Conservation (phyloP, 2,329 filamentous ascomycete species). For the Aspergillus neoniger region DNA sequence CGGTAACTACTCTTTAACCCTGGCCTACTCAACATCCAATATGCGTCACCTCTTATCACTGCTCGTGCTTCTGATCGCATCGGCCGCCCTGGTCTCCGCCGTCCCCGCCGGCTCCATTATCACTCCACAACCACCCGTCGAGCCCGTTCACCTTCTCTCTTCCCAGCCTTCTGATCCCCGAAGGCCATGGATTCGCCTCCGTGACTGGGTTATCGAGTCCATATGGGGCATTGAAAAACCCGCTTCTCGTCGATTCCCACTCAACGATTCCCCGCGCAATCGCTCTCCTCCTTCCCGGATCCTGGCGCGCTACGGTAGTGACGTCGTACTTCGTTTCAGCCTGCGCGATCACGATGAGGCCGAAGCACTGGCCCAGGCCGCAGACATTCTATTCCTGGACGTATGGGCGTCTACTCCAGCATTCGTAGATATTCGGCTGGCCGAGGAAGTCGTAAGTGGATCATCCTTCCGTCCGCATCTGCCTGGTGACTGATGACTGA, state of each 20-base stretch:
- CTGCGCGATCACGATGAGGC: conserved; percentile 70
- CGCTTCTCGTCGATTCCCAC: conserved; percentile 24
- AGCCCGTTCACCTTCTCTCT: conserved; percentile 31
- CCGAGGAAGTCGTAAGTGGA: conserved; percentile 67
- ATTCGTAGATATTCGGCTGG: conserved; percentile 81
- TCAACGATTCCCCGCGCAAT: conserved; percentile 18
- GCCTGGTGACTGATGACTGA: background rate
- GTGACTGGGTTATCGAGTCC: conserved; percentile 46
- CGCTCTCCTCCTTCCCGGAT: conserved; percentile 39
- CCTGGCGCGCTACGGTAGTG: conserved; percentile 65
- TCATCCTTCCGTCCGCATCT: background rate
- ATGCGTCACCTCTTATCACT: conserved; percentile 21
- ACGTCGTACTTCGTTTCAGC: conserved; percentile 89
- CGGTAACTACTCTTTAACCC: background rate
- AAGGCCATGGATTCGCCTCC: conserved; percentile 42
- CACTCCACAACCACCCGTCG: conserved; percentile 34
- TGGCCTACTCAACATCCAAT: background rate
- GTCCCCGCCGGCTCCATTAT: conserved; percentile 42
- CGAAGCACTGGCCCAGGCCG: conserved; percentile 69
- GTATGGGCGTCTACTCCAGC: conserved; percentile 83
- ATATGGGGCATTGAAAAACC: conserved; percentile 44
- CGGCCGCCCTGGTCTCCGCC: conserved; percentile 27
- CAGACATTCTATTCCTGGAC: conserved; percentile 77
- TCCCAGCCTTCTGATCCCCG: conserved; percentile 31
- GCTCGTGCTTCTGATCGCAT: conserved; percentile 22